Conservation (phyloP, 2,329 filamentous ascomycete genomes). For the Pseudogymnoascus sp. region DNA sequence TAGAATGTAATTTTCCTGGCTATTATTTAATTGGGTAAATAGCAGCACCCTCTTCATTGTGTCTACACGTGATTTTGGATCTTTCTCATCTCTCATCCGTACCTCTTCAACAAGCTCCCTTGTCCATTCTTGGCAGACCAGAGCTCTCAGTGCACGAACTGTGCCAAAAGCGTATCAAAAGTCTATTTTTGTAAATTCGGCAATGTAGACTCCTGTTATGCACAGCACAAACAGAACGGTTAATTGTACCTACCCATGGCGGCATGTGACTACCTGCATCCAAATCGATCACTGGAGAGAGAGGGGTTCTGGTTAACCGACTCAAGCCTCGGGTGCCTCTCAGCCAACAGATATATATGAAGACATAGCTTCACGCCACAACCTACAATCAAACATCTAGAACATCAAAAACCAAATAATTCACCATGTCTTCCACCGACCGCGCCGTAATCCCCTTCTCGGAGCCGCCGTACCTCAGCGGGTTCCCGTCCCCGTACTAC, state of each 20-base stretch:
- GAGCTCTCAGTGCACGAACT: background rate
- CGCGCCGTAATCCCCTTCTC: conserved; percentile 53
- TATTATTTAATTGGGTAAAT: background rate
- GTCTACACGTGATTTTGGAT: background rate
- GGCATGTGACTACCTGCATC: background rate
- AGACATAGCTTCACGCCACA: background rate
- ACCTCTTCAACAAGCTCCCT: background rate
- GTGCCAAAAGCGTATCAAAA: background rate
- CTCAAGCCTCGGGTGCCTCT: background rate
- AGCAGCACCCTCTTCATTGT: background rate
- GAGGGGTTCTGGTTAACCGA: conserved; percentile 1
- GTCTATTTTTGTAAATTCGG: background rate
- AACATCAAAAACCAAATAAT: background rate
- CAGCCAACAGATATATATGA: conserved; percentile 3
- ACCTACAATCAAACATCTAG: background rate
- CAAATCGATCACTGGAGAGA: background rate
- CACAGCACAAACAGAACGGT: background rate
- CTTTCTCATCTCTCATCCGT: background rate
- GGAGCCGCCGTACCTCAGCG: conserved; percentile 63
- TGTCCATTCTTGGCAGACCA: background rate
- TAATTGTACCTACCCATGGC: background rate
- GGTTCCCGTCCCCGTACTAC: conserved; percentile 65
- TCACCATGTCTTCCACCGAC: background rate
- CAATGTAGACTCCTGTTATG: background rate
- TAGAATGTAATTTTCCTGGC: background rate